Evolutionary conservation across 2,329 filamentous ascomycete genomes (phyloP).

Genomic region (Seiridium unicorne): DNA sequence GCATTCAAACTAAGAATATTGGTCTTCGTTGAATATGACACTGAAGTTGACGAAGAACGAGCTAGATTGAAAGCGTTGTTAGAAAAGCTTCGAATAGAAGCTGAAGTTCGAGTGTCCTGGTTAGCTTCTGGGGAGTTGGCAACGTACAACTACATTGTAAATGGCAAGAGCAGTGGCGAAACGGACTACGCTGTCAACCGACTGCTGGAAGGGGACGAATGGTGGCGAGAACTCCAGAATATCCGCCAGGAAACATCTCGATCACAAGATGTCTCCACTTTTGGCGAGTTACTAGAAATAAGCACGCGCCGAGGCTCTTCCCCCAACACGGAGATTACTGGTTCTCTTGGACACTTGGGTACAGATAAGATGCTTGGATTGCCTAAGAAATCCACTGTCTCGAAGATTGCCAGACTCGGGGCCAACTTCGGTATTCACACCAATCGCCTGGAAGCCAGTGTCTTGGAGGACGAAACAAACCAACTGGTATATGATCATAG

Average conservation of each 20-base stretch:
- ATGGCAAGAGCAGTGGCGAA: slow-evolving; percentile 60
- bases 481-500: slow-evolving; percentile 15
- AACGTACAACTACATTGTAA: slow-evolving; percentile 76
- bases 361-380: slow-evolving; percentile 61
- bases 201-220: slow-evolving; percentile 68
- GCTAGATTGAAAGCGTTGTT: slow-evolving; percentile 70
- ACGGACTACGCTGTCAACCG: slow-evolving; percentile 62
- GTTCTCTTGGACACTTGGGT: slow-evolving; percentile 35
- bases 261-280: slow-evolving; percentile 41
- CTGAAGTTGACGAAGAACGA: slow-evolving; percentile 76
- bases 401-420: slow-evolving; percentile 52
- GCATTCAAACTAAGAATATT: slow-evolving; percentile 72
- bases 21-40: slow-evolving; percentile 88
- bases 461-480: slow-evolving; percentile 41
- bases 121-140: slow-evolving; percentile 70
- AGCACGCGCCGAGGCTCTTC: slow-evolving; percentile 43
- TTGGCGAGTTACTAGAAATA: slow-evolving; percentile 42
- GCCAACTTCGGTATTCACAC: slow-evolving; percentile 74
- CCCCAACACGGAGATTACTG: slow-evolving; percentile 31
- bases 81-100: slow-evolving; percentile 79
- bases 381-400: slow-evolving; percentile 57
- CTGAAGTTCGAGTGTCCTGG: slow-evolving; percentile 78
- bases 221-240: slow-evolving; percentile 76
- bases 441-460: slow-evolving; percentile 64
- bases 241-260: slow-evolving; percentile 43